phyloP scores from a whole-genome alignment of 2,329 filamentous ascomycete genomes.

The Fusarium sp. region DNA sequence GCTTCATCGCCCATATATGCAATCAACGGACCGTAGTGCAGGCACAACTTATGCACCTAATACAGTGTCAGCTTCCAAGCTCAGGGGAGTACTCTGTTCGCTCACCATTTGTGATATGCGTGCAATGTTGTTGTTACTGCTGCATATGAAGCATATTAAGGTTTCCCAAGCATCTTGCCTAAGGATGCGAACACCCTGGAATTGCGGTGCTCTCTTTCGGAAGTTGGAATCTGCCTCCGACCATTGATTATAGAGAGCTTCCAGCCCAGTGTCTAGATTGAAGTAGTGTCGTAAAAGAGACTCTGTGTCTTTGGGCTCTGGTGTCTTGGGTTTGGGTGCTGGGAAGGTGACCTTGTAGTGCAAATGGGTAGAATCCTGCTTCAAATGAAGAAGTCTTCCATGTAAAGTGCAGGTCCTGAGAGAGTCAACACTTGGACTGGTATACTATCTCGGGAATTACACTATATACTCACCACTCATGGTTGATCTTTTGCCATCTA shows the following conservation, averaged over 20 bases:
- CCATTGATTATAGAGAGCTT: slow-evolving; percentile 86
- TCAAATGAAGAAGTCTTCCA: slow-evolving; percentile 85
- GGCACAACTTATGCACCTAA: slow-evolving; percentile 85
- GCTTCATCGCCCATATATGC: slow-evolving; percentile 74
- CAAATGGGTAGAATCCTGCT: slow-evolving; percentile 81
- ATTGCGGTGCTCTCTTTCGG: slow-evolving; percentile 84
- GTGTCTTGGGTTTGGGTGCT: slow-evolving; percentile 25
- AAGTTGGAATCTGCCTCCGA: slow-evolving; percentile 88
- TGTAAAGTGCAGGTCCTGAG: slow-evolving; percentile 82
- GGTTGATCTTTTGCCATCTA: slow-evolving; percentile 86
- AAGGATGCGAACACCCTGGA: slow-evolving; percentile 90
- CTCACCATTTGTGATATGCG: slow-evolving; percentile 93
- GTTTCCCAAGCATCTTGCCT: slow-evolving; percentile 97
- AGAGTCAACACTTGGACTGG: slow-evolving; percentile 4
- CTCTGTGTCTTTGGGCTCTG: slow-evolving; percentile 72
- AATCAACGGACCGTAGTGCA: slow-evolving; percentile 83
- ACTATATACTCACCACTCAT: slow-evolving; percentile 75
- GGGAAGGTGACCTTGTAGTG: slow-evolving; percentile 82
- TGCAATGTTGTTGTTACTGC: slow-evolving; percentile 97
- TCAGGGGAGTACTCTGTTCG: background rate
- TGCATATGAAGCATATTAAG: slow-evolving; percentile 94
- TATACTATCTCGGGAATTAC: background rate
- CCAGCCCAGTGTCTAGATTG: slow-evolving; percentile 82
- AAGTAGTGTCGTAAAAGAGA: slow-evolving; percentile 85
- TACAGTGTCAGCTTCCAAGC: background rate